These are phyloP conservation scores for Candida morakotiae DNA, from an alignment of 805 yeast genomes.

Conservation along the genomic window DNA sequence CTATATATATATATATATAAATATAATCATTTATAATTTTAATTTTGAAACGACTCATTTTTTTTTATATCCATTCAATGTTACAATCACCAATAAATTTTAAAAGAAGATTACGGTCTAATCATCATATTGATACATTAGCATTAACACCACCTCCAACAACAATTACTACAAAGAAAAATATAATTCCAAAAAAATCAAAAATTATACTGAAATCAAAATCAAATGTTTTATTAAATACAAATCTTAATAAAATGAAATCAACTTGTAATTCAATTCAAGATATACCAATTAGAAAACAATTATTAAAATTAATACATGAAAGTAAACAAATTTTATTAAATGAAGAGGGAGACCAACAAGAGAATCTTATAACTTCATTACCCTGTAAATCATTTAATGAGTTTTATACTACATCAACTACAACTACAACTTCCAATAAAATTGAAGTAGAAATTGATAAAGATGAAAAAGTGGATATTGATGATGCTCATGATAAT, in stretches of 20 bases:
- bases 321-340: conserved; percentile 1
- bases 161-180: not conserved
- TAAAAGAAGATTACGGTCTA: not conserved
- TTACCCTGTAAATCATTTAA: not conserved
- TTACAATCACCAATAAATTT: conserved; percentile 3
- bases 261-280: not conserved
- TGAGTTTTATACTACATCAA: not conserved
- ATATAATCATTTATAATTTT: not conserved
- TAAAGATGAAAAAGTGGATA: no score
- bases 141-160: not conserved
- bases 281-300: not conserved
- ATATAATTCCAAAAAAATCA: no score
- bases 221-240: no score
- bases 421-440: not conserved
- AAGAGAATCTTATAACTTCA: no score
- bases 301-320: not conserved
- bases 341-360: no score
- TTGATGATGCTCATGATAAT: no score
- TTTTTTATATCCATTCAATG: no score
- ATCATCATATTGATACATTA: no score
- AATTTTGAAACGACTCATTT: not conserved
- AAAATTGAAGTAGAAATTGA: no score
- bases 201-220: no score
- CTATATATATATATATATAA: not conserved
- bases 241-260: conserved; percentile 1